These are phyloP conservation scores for Mortierella claussenii DNA, from an alignment of 192 early-diverging fungal species.

Conservation along the genomic window DNA sequence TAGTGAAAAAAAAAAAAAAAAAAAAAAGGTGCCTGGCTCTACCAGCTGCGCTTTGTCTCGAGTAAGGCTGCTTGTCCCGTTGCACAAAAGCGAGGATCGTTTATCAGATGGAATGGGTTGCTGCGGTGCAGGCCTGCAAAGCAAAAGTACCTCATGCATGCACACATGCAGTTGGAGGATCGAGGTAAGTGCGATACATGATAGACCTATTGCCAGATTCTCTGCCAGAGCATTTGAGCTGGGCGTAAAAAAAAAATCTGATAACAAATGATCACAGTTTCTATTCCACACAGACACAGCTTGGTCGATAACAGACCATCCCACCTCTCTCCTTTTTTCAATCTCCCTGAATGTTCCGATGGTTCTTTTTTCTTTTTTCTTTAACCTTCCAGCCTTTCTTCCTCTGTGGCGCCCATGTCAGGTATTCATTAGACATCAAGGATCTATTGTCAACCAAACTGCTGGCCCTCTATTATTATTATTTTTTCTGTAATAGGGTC, in stretches of 20 bases:
- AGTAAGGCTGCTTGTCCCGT: too few species aligned
- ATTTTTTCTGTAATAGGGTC: too few species aligned
- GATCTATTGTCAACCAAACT: too few species aligned
- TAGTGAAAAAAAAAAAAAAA: conserved; percentile 3
- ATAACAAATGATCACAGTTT: background rate
- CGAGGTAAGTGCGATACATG: background rate
- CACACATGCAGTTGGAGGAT: too few species aligned
- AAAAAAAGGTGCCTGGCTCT: background rate
- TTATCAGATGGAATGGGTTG: background rate
- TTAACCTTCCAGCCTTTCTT: background rate
- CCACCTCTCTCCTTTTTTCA: background rate
- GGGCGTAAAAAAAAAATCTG: conserved; percentile 28
- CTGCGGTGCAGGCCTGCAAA: too few species aligned
- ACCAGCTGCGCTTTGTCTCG: too few species aligned
- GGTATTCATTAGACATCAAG: too few species aligned
- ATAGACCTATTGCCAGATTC: conserved; percentile 12
- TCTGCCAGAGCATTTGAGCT: background rate
- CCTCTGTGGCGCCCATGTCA: too few species aligned
- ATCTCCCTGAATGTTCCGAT: conserved; percentile 20
- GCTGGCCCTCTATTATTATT: too few species aligned
- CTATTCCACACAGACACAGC: background rate
- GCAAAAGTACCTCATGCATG: too few species aligned
- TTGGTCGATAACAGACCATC: background rate
- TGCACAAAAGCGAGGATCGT: background rate
- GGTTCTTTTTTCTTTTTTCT: conserved; percentile 7